Evolutionary conservation across 2,329 filamentous ascomycete genomes (phyloP).

Genomic region (Lachnellula subtilissima): DNA sequence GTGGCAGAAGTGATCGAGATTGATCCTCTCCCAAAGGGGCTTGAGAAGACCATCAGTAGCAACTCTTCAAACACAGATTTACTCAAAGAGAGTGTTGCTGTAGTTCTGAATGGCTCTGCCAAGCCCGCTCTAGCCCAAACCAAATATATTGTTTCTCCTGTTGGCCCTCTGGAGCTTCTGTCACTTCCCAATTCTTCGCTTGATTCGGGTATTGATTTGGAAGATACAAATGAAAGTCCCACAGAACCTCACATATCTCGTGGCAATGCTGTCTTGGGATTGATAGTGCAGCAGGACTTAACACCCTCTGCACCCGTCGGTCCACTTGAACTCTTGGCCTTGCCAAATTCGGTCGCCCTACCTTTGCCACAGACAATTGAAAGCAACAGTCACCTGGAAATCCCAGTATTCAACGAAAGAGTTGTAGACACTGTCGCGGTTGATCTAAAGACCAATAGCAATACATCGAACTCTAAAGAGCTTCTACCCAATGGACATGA

Average conservation of each 20-base stretch:
- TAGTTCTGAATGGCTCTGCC: conserved; percentile 1
- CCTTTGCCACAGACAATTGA: background rate
- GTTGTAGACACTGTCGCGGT: too few species aligned
- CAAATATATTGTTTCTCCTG: conserved; percentile 12
- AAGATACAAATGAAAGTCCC: background rate
- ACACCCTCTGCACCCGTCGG: conserved; percentile 19
- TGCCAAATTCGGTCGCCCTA: conserved; percentile 42
- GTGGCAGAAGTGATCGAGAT: background rate
- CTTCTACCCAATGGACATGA: conserved; percentile 4
- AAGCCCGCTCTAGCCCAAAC: background rate
- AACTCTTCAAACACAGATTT: background rate
- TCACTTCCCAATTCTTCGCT: conserved; percentile 48
- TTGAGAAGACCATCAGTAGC: background rate
- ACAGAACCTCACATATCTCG: background rate
- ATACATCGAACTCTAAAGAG: background rate
- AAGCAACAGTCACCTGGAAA: background rate
- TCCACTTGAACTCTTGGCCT: conserved; percentile 42
- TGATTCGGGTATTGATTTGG: conserved; percentile 29
- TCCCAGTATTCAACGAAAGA: background rate
- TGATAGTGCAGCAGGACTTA: background rate
- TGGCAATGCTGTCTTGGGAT: background rate
- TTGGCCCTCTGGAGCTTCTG: conserved; percentile 38
- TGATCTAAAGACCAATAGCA: background rate
- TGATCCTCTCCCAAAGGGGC: background rate
- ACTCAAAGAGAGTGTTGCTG: background rate